A percentile compares a stretch with the other conserved stretches of the same genome.
phyloP scores from a whole-genome alignment of 257 asterid species.

The Salvia miltiorrhiza region DNA sequence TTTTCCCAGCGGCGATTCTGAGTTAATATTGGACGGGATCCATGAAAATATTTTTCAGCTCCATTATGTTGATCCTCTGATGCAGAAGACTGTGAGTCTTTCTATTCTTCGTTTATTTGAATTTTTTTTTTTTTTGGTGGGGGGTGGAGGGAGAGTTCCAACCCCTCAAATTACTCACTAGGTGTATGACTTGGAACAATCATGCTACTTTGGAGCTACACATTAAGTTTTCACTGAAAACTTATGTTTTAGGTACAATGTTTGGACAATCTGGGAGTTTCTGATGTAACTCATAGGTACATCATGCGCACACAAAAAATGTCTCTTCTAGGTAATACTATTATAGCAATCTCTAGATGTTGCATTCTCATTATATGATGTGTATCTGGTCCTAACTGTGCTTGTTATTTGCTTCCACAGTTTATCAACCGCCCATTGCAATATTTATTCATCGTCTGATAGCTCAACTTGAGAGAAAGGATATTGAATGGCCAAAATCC shows the following conservation, averaged over 20 bases:
- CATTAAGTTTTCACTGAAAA: constrained; percentile 2
- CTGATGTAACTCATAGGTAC: constrained; percentile 66
- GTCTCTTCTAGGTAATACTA: constrained; percentile 71
- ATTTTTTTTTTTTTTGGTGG: not conserved
- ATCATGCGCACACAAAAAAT: constrained; percentile 78
- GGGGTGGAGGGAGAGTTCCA: not conserved
- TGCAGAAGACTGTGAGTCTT: constrained; percentile 87
- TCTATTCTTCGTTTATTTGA: not conserved
- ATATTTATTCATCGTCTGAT: constrained; percentile 59
- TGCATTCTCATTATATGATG: constrained; percentile 5
- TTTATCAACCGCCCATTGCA: constrained; percentile 83
- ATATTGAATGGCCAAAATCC: constrained; percentile 94
- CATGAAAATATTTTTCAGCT: constrained; percentile 86
- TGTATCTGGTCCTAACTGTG: constrained; percentile 17
- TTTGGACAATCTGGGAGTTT: constrained; percentile 64
- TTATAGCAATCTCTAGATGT: constrained; percentile 20
- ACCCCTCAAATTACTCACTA: not conserved
- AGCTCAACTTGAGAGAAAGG: constrained; percentile 76
- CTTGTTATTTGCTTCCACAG: constrained; percentile 42
- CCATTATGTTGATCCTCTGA: constrained; percentile 80
- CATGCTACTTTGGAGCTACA: not conserved
- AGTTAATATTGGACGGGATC: constrained; percentile 82
- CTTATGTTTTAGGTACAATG: constrained; percentile 63
- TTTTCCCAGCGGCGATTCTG: constrained; percentile 79
- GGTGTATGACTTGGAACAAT: not conserved